These are phyloP conservation scores for Xylariaceae sp. DNA, from an alignment of 2,329 filamentous ascomycete genomes.

Conservation along the genomic window DNA sequence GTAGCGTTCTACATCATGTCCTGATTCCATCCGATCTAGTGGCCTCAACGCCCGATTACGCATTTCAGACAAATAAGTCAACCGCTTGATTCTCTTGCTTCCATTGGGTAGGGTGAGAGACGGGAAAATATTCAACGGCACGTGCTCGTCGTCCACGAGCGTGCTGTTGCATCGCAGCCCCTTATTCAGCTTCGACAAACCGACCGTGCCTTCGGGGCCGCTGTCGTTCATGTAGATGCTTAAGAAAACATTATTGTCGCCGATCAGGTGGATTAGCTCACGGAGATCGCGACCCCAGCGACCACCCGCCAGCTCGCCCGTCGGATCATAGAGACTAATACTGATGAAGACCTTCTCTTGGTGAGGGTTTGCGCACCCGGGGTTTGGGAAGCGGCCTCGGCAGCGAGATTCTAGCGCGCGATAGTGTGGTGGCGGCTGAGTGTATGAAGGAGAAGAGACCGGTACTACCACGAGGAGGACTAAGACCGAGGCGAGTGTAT, in stretches of 20 bases:
- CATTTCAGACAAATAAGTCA: constrained; percentile 68
- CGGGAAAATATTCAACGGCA: constrained; percentile 53
- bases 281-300: constrained; percentile 60
- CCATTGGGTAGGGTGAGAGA: constrained; percentile 60
- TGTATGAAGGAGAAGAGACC: constrained; percentile 41
- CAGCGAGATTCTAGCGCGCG: constrained; percentile 27
- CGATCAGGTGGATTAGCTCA: constrained; percentile 60
- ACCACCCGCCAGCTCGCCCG: constrained; percentile 56
- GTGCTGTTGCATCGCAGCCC: constrained; percentile 40
- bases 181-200: constrained; percentile 46
- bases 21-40: constrained; percentile 42
- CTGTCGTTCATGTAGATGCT: constrained; percentile 73
- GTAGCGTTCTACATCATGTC: constrained; percentile 37
- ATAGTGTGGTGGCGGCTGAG: constrained; percentile 35
- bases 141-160: constrained; percentile 56
- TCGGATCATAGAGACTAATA: constrained; percentile 63
- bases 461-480: constrained; percentile 6
- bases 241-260: constrained; percentile 63
- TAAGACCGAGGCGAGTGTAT: no score
- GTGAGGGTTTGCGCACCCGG: constrained; percentile 34
- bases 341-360: constrained; percentile 71
- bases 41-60: constrained; percentile 66
- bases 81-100: constrained; percentile 62
- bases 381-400: constrained; percentile 17
- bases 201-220: constrained; percentile 47